Conservation (phyloP, 2,329 filamentous ascomycete genomes). For the Talaromyces verruculosus region DNA sequence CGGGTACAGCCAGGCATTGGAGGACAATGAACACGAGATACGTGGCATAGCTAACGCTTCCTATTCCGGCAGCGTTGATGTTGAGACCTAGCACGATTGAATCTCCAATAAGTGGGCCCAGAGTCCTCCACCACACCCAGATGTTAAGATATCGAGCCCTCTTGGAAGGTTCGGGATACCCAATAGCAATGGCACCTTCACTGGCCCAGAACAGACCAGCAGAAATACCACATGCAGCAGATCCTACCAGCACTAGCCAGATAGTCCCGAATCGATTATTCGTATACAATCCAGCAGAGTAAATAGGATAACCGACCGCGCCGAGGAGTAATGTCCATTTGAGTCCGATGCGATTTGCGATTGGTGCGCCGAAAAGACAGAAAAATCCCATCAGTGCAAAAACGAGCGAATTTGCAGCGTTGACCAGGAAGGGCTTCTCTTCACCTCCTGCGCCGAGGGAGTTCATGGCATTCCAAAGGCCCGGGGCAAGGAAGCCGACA, state of each 20-base stretch:
- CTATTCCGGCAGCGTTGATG: constrained; percentile 20
- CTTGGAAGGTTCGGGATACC: constrained; percentile 50
- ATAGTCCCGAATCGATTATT: constrained; percentile 34
- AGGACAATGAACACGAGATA: constrained; percentile 48
- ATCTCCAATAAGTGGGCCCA: constrained; percentile 51
- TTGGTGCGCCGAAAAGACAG: constrained; percentile 51
- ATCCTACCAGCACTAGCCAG: constrained; percentile 54
- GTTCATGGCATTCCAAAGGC: constrained; percentile 59
- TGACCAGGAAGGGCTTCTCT: constrained; percentile 54
- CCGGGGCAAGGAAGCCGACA: constrained; percentile 48
- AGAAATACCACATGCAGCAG: constrained; percentile 50
- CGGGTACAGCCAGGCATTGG: constrained; percentile 38
- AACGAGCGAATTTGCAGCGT: constrained; percentile 54
- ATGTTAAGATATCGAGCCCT: constrained; percentile 51
- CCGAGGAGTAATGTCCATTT: constrained; percentile 46
- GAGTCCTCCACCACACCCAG: constrained; percentile 53
- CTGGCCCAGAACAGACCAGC: constrained; percentile 55
- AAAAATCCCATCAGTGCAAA: constrained; percentile 47
- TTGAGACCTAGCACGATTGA: constrained; percentile 51
- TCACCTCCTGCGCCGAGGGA: constrained; percentile 54
- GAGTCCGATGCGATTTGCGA: constrained; percentile 53
- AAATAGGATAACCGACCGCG: constrained; percentile 51
- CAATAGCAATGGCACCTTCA: constrained; percentile 53
- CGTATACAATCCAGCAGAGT: constrained; percentile 51
- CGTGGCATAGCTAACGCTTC: constrained; percentile 38